Evolutionary conservation across 257 asterid species (phyloP), one percentile per base, ranked within the genome.

Genomic region (Solanum clarkiae): DNA sequence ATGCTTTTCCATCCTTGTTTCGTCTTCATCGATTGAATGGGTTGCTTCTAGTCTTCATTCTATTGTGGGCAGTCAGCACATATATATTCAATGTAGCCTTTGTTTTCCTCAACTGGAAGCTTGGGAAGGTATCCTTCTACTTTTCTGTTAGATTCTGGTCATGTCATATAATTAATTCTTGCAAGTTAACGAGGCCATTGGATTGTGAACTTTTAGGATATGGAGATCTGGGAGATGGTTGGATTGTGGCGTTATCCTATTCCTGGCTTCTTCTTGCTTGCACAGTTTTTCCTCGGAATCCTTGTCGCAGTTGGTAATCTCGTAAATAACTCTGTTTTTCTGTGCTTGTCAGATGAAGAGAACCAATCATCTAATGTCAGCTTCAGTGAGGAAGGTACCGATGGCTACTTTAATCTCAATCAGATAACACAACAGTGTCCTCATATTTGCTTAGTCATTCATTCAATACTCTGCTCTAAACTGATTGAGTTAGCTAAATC

Each of bases 141-240:
- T 86, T 84, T 75, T 49, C 26, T 84, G 85, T 80, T 71, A 85
- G 77, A 69, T 90, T 70, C 85, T 72, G 29, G 72, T 49, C 79
- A 53, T 53, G 65, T 26, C 47, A 17, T 53, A 26, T 79, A 40
- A 65, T 53, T 79, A 79, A 29, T 51, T 79, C 83, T 79, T 26
- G 81, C 84, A 56, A 74, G 79, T 86, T 89, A 87, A 85, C 84
- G 18, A 51, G 75, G 44, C 55, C 15, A 75, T 87, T 82, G 85
- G 29, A 84, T 80, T 87, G 16, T 84, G 86, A 77, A 83, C 84
- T 62, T 65, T 82, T 92, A 96, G 99, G 98, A 96, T 87, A 95
- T 95, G 98, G 97, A 95, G 91, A 95, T 93, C 84, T 96, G 99
- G 99, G 99, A 96, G 92, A 94, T 94, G 98, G 91, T 96, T 89